phyloP scores from a whole-genome alignment of 495 filamentous ascomycete species.

The Penicillium mononematosum region DNA sequence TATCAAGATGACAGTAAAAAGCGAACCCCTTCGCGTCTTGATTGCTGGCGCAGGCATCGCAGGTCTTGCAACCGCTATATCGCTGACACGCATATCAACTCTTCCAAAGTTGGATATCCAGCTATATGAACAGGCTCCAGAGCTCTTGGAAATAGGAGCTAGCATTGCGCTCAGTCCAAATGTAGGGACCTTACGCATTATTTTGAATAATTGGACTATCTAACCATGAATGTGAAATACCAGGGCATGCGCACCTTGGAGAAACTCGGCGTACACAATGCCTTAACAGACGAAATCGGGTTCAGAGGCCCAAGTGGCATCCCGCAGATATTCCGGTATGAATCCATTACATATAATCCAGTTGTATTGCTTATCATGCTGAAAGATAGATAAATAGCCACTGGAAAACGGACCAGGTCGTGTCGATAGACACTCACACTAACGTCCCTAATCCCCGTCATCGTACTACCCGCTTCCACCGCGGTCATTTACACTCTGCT shows the following conservation, averaged over 20 bases:
- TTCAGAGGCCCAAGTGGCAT: constrained; percentile 43
- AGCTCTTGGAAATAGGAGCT: constrained; percentile 49
- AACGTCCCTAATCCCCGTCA: constrained; percentile 42
- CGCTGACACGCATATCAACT: constrained; percentile 28
- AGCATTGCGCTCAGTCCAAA: constrained; percentile 53
- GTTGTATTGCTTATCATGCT: neutral
- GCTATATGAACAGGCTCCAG: constrained; percentile 46
- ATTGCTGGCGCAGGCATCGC: constrained; percentile 51
- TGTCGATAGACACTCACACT: constrained; percentile 38
- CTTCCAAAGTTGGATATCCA: constrained; percentile 41
- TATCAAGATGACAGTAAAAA: constrained; percentile 16
- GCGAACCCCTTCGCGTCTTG: constrained; percentile 34
- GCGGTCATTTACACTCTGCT: constrained; percentile 47
- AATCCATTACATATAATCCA: neutral
- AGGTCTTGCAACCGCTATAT: constrained; percentile 47
- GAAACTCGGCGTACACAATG: constrained; percentile 42
- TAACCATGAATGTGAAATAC: neutral
- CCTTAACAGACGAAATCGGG: constrained; percentile 39
- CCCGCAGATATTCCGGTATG: constrained; percentile 34
- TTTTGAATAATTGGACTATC: neutral
- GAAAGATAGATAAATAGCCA: constrained; percentile 17
- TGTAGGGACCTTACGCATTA: constrained; percentile 19
- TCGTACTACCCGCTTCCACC: constrained; percentile 46
- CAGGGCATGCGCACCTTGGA: constrained; percentile 49
- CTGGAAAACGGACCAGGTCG: constrained; percentile 48